phyloP scores from a whole-genome alignment of 2,329 filamentous ascomycete species.

The Fusarium nurragi region DNA sequence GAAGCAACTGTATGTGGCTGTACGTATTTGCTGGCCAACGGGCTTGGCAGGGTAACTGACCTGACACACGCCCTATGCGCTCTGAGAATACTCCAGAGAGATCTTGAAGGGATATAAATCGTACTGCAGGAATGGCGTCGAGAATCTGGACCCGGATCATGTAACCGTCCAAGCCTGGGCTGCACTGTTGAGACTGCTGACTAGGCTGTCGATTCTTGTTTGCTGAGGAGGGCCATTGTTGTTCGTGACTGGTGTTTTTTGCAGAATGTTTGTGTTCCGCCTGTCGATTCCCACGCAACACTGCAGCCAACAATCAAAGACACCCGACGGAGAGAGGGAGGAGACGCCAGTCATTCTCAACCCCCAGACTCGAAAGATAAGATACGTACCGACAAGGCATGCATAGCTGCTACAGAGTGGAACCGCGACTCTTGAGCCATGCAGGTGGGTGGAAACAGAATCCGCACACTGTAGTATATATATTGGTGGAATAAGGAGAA shows the following conservation, averaged over 20 bases:
- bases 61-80: constrained; percentile 43
- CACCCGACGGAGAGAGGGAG: neutral
- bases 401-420: neutral
- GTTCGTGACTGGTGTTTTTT: neutral
- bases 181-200: constrained; percentile 30
- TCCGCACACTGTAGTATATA: no score
- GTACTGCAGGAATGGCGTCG: no score
- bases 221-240: constrained; percentile 30
- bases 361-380: neutral
- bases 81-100: constrained; percentile 40
- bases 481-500: no score
- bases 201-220: constrained; percentile 35
- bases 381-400: neutral
- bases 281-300: neutral
- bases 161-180: constrained; percentile 37
- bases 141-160: constrained; percentile 44
- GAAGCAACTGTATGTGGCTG: constrained; percentile 36
- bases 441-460: no score
- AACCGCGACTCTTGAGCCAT: neutral
- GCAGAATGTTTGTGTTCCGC: neutral
- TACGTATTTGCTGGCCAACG: neutral
- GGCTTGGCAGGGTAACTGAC: constrained; percentile 14
- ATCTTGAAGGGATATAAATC: no score
- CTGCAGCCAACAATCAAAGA: neutral
- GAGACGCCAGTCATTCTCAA: neutral